Percentiles rank a stretch among this genome's conserved stretches.
Evolutionary conservation across 2,329 filamentous ascomycete species (phyloP).

Genomic region (Akanthomyces uredinophilus): DNA sequence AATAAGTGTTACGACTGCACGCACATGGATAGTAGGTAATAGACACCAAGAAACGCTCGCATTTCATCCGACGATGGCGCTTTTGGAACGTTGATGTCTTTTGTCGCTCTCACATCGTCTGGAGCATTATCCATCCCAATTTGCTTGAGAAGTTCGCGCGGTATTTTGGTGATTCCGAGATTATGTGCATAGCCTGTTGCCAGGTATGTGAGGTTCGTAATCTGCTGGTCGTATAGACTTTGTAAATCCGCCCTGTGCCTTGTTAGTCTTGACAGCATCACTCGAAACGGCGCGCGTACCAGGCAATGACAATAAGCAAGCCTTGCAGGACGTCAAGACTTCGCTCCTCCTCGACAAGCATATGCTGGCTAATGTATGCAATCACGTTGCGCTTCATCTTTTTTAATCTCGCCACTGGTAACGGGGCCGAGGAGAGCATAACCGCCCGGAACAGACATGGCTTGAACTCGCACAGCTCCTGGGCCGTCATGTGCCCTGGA

Average conservation of each 20-base stretch:
- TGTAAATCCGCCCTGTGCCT: constrained; percentile 30
- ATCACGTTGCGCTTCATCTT: constrained; percentile 38
- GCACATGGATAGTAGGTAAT: constrained; percentile 36
- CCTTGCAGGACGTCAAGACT: constrained; percentile 43
- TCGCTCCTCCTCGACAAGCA: constrained; percentile 36
- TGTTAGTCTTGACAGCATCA: neutral
- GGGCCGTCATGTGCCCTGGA: constrained; percentile 25
- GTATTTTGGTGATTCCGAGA: constrained; percentile 29
- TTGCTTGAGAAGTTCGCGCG: constrained; percentile 13
- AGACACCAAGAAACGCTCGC: constrained; percentile 34
- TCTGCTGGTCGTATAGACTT: constrained; percentile 30
- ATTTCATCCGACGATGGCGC: constrained; percentile 33
- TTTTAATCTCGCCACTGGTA: constrained; percentile 24
- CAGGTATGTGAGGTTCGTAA: constrained; percentile 35
- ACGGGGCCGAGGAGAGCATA: constrained; percentile 32
- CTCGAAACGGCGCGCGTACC: constrained; percentile 27
- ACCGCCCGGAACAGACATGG: constrained; percentile 36
- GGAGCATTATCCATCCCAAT: constrained; percentile 13
- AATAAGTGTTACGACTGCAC: constrained; percentile 10
- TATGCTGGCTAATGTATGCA: constrained; percentile 37
- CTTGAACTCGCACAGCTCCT: constrained; percentile 27
- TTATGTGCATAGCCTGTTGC: constrained; percentile 38
- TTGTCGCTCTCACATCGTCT: constrained; percentile 17
- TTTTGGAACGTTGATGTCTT: constrained; percentile 18
- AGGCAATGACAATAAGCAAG: constrained; percentile 39